These are phyloP conservation scores for Cryptococcus sp. DNA, from an alignment of 1,284 basidiomycete genomes.

Conservation along the genomic window DNA sequence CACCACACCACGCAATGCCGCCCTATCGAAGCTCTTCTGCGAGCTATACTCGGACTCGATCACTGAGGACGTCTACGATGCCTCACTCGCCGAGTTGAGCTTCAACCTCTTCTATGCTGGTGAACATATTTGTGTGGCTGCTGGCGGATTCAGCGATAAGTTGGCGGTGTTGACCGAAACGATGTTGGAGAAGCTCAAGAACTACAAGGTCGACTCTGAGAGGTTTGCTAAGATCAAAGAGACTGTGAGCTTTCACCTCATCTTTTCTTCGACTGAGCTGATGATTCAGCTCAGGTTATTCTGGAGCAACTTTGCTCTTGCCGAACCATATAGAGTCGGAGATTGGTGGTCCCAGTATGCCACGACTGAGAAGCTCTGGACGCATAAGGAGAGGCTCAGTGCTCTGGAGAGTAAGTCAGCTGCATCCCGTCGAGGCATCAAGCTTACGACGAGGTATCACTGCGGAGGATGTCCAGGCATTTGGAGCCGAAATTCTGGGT, in stretches of 20 bases:
- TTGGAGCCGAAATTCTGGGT: conserved; percentile 62
- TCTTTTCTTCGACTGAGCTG: not conserved
- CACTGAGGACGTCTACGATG: conserved; percentile 88
- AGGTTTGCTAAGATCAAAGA: conserved; percentile 82
- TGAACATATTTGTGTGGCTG: conserved; percentile 65
- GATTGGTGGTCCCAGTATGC: conserved; percentile 73
- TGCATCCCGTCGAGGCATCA: not conserved
- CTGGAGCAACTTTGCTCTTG: conserved; percentile 83
- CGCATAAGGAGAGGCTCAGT: conserved; percentile 70
- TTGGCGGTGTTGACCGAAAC: conserved; percentile 70
- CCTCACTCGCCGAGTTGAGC: conserved; percentile 80
- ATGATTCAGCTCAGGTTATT: conserved; percentile 9
- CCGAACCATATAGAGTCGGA: conserved; percentile 76
- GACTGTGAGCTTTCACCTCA: conserved; percentile 56
- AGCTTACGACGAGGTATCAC: conserved; percentile 56
- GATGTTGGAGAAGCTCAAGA: conserved; percentile 69
- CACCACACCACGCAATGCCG: conserved; percentile 43
- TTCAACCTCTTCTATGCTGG: conserved; percentile 68
- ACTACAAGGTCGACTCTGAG: conserved; percentile 64
- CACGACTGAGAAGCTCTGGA: conserved; percentile 70
- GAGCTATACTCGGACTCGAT: conserved; percentile 86
- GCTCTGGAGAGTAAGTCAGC: conserved; percentile 64
- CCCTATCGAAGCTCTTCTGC: conserved; percentile 58
- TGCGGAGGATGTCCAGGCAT: conserved; percentile 65
- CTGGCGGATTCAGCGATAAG: conserved; percentile 94